Evolutionary conservation across 192 early-diverging fungal genomes (phyloP), one percentile per base, ranked within the genome.

Genomic region (Thamnidium elegans): DNA sequence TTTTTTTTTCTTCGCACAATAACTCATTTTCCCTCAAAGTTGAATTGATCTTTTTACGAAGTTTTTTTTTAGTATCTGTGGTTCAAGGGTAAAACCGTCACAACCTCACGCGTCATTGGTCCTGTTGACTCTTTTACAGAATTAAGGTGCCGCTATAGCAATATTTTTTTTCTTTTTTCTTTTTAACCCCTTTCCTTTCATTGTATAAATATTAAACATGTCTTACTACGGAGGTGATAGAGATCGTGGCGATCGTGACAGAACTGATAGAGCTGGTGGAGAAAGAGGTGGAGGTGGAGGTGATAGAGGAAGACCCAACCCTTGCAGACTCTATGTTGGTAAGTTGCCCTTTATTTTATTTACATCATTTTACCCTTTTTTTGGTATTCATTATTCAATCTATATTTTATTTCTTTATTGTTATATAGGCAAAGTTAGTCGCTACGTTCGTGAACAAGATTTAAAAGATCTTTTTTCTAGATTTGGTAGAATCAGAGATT

Each of bases 291-390:
- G 26, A 48, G 17, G 6, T 48, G 46, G 46, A 48, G 36, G 32
- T 15, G 45, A 64, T 7, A 54, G 42, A 43, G 39, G 63, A 64
- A 53, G 63, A 43, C 46, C 50, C 8, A 59, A 48, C 42, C 55
- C 39, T 51, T 48, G 65, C 43, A 42, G 65, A n/a, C 62, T 70
- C 17, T 70, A 70, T 58, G 68, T 70, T 63, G 68, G 68, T 70
- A 70, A 47, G 46, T 48, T 48, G 1, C 6, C 51, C 51, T 3
- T 62, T 8, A 13, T 60, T 60, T 46, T 60, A 23, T 46, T 46
- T 11, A 30, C 36, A 42, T 10, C 7, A 13, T 44, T 19, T 7
- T 47, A 48, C 34, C 13, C 3, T 47, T 63, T 52, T 15, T n/a
- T 34, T 31, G 14, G 9, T 9, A 19, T 1, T 17, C 21, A 30